phyloP scores from a whole-genome alignment of 495 filamentous ascomycete species.

The Penicillium paradoxum region DNA sequence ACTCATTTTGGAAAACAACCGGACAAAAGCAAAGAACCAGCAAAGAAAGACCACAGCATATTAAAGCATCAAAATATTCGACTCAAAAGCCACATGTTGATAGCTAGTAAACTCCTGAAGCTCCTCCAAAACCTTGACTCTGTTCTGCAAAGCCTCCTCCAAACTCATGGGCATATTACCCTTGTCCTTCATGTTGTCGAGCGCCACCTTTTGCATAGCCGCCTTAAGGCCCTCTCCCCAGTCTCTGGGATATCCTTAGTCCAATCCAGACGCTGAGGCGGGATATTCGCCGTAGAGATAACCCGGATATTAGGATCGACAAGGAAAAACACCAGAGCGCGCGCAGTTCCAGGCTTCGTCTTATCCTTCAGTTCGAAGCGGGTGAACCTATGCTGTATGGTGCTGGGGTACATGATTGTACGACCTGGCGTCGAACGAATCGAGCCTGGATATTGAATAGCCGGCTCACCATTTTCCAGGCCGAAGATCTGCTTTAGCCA shows the following conservation, averaged over 20 bases:
- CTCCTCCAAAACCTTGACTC: constrained; percentile 26
- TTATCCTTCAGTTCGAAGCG: constrained; percentile 43
- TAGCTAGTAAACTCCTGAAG: constrained; percentile 26
- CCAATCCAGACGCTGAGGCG: constrained; percentile 47
- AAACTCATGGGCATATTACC: constrained; percentile 31
- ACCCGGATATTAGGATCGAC: constrained; percentile 52
- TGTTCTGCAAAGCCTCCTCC: constrained; percentile 28
- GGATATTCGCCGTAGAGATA: constrained; percentile 52
- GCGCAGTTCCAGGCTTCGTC: constrained; percentile 43
- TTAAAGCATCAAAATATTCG: constrained; percentile 23
- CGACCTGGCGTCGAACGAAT: constrained; percentile 21
- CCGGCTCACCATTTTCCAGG: constrained; percentile 23
- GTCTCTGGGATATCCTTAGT: constrained; percentile 17
- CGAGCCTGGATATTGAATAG: constrained; percentile 29
- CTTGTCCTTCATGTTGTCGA: constrained; percentile 27
- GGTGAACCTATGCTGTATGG: constrained; percentile 45
- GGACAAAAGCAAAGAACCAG: constrained; percentile 3
- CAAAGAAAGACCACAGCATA: neutral
- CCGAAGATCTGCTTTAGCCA: constrained; percentile 35
- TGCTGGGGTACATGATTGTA: constrained; percentile 31
- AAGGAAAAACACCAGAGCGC: constrained; percentile 49
- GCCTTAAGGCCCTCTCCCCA: constrained; percentile 2
- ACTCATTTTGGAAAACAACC: constrained; percentile 6
- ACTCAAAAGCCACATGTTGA: constrained; percentile 34
- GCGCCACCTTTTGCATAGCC: constrained; percentile 22